Base-by-base conservation (phyloP, 177 flowering plant species). In the Tripterygium wilfordii region DNA sequence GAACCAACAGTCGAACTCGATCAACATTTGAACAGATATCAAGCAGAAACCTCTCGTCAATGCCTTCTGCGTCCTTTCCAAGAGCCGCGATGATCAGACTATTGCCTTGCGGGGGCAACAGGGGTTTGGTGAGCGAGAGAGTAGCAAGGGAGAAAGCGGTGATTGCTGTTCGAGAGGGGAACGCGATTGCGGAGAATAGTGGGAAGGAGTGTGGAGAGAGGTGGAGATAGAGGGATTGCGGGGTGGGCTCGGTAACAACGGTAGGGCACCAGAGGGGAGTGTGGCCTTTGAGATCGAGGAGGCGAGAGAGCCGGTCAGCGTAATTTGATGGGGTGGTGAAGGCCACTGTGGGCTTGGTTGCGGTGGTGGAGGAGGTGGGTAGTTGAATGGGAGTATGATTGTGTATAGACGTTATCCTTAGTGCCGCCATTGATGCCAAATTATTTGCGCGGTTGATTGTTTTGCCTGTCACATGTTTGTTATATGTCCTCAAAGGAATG, bases 131-230 rank as follows among this genome's bases (percentile, higher is more conserved):
- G 54, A 54, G 16, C 4, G 20, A 41, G 18, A 13, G 3, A 0
- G 60, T 37, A 39, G 77, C 67, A 18, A 61, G 60, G 7, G 65
- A 39, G 61, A 75, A 61, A 15, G 87, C 66, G 16, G 68, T 9
- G 66, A 85, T 85, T 3, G 74, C 85, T 32, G 84, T 53, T 18
- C 90, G 69, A n/a, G 90, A 85, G 9, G 90, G 79, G 78, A 80
- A 86, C 1, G 85, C 88, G 45, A 83, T 36, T 56, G 85, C 83
- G 47, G 83, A 69, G 71, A 75, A 69, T 29, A 40, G 27, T 4
- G 70, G 45, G 42, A 74, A 32, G 49, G 40, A 23, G 15, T 27
- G 68, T 0, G 64, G 46, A 6, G 39, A 45, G 58, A 77, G 74
- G 62, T 61, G 62, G 50, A 36, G 56, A 47, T 70, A 53, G 39